Conservation (phyloP, 2,329 filamentous ascomycete species). For the Fusarium duplospermum region DNA sequence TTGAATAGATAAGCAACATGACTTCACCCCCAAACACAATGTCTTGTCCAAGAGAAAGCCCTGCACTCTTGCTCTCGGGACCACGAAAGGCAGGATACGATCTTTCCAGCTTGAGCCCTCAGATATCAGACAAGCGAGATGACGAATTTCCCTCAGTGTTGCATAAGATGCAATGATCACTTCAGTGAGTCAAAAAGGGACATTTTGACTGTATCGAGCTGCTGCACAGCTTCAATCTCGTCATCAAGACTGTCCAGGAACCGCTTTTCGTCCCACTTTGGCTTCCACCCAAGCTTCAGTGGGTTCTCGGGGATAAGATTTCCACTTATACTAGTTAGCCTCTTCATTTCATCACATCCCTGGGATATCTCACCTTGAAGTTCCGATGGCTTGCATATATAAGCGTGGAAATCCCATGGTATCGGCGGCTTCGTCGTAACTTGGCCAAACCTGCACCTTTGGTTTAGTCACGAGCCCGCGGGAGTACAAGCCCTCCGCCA, state of each 20-base stretch:
- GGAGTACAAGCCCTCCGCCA: constrained; percentile 43
- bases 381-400: constrained; percentile 22
- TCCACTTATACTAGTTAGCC: constrained; percentile 7
- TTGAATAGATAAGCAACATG: background rate
- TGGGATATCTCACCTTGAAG: constrained; percentile 8
- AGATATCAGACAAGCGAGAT: background rate
- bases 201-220: constrained; percentile 29
- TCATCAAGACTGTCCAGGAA: constrained; percentile 12
- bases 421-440: constrained; percentile 47
- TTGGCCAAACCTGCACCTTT: constrained; percentile 44
- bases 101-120: background rate
- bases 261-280: constrained; percentile 14
- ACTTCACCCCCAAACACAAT: background rate
- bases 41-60: background rate
- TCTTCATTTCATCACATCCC: background rate
- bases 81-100: background rate
- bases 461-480: constrained; percentile 46
- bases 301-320: constrained; percentile 9
- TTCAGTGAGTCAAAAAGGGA: constrained; percentile 15
- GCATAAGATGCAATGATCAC: background rate
- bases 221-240: constrained; percentile 19
- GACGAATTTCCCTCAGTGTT: background rate
- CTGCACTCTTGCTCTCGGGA: background rate
- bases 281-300: constrained; percentile 23
- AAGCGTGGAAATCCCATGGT: constrained; percentile 44